Evolutionary conservation across 805 yeast genomes (phyloP).

Genomic region (Naumovozyma dairenensis): DNA sequence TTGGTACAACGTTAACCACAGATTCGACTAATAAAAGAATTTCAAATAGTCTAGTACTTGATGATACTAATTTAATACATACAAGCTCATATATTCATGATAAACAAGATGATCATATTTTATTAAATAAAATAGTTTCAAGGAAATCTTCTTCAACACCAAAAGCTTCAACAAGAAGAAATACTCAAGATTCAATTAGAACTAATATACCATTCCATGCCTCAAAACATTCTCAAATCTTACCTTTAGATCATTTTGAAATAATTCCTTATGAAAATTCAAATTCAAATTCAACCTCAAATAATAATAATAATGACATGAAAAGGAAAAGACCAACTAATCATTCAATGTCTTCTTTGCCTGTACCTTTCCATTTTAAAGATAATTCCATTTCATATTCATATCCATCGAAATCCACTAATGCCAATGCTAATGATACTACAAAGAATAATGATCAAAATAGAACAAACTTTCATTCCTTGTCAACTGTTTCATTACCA

Average conservation of each 20-base stretch:
- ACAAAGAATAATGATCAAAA: background rate
- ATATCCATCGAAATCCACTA: slow-evolving; percentile 4
- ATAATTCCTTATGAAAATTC: background rate
- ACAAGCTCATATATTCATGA: slow-evolving; percentile 31
- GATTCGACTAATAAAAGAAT: too few relatives aligned
- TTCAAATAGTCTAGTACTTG: too few relatives aligned
- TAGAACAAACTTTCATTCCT: slow-evolving; percentile 1
- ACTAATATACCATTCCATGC: slow-evolving; percentile 27
- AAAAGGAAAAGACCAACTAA: slow-evolving; percentile 1
- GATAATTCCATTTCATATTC: slow-evolving; percentile 4
- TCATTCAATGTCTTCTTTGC: slow-evolving; percentile 10
- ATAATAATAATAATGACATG: background rate
- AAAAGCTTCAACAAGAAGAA: slow-evolving; percentile 7
- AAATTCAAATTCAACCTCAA: background rate
- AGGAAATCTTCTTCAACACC: slow-evolving; percentile 8
- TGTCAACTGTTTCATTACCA: slow-evolving; percentile 3
- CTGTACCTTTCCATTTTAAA: slow-evolving; percentile 1
- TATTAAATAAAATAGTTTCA: slow-evolving; percentile 27
- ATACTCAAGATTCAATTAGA: slow-evolving; percentile 18
- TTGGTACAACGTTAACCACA: too few relatives aligned
- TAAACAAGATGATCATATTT: slow-evolving; percentile 24
- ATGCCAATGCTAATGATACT: too few relatives aligned
- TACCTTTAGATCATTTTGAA: slow-evolving; percentile 19
- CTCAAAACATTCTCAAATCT: slow-evolving; percentile 28
- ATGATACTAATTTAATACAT: slow-evolving; percentile 15